Base-by-base conservation (phyloP, 192 early-diverging fungal species). In the Coemansia sp. region DNA sequence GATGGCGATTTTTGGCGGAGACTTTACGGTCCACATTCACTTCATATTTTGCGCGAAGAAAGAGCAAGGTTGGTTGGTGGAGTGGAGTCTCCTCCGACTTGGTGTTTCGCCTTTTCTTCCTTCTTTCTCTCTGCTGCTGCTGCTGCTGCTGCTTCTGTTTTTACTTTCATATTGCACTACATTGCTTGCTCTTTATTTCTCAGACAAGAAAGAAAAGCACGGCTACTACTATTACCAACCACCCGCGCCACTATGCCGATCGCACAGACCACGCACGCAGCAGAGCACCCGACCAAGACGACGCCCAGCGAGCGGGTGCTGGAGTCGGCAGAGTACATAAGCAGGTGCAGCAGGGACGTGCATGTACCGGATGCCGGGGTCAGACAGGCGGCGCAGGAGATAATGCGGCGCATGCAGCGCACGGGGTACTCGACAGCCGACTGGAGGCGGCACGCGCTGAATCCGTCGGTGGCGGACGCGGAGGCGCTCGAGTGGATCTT, bases 401-500 rank as follows among this genome's bases (percentile, higher is more conserved):
- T 92, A 45, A 78, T 85, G 58, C 71, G 76, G 18, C 85, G 84
- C 15, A 89, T 93, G 89, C 81, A 88, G 48, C 72, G 70, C 52
- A 70, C 66, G n/a, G 77, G 62, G 48, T 92, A 87, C 77, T 86
- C 86, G 40, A 85, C 86, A 41, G 84, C 82, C n/a, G 80, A 73
- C 5, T 89, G 89, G 89, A 89, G 86, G 38, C 63, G 71, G 54
- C 87, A 91, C 71, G 64, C 83, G 38, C 68, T 92, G 60, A 87
- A 88, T 62, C 92, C 92, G 6, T 85, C 87, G 42, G 65, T 73
- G 12, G 87, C 87, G 41, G 76, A 92, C 67, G 47, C 53, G 16
- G 59, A 47, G 1, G 87, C 90, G 18, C 74, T 90, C 19, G 85
- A 93, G 56, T 92, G 89, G 90, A 94, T 95, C 26, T 95, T 95